Base-by-base conservation (phyloP, 2,329 filamentous ascomycete species). In the Tolypocladium album region DNA sequence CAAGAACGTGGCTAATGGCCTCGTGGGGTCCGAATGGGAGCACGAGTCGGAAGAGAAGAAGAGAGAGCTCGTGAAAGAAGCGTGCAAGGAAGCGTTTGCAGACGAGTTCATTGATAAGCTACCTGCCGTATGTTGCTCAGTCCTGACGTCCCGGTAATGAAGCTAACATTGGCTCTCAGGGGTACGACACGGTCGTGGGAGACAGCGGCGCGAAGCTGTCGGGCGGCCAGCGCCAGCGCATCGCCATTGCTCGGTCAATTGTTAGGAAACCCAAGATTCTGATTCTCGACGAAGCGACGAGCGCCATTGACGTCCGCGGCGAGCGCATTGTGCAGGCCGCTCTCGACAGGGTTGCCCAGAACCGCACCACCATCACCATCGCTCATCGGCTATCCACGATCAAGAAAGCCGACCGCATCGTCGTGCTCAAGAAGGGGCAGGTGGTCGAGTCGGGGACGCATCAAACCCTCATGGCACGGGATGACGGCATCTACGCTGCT, bases 181-280 rank as follows among this genome's bases (percentile, higher is more conserved):
- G 85, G 1, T 92, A 92, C 67, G 80, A 88, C 5, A 91, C 90
- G 0, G 73, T 82, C 11, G 89, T 94, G 1, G 90, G 90, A 1
- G 89, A 93, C 68, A 82, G 82, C 36, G 90, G 90, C 5, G 87
- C 88, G 56, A 90, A 89, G 69, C 76, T 95, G 1, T 91, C 88
- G 13, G 88, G 90, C n/a, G 91, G 91, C 0, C 90, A 96, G 70
- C 83, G 89, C n/a, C 90, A 95, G 70, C 83, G 91, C 6, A 81
- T 95, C 31, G 88, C 89, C 2, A 92, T 92, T 62, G 88, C 89
- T 1, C 80, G 89, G 38, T 87, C 85, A 45, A 90, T 93, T 62
- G 80, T 92, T 55, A 84, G 87, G 61, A 79, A 87, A 62, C 89
- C 89, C 0, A 80, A 80, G 17, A 89, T 90, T 47, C 77, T 91